Evolutionary conservation across 192 early-diverging fungal genomes (phyloP).

Genomic region (Coemansia interrupta): DNA sequence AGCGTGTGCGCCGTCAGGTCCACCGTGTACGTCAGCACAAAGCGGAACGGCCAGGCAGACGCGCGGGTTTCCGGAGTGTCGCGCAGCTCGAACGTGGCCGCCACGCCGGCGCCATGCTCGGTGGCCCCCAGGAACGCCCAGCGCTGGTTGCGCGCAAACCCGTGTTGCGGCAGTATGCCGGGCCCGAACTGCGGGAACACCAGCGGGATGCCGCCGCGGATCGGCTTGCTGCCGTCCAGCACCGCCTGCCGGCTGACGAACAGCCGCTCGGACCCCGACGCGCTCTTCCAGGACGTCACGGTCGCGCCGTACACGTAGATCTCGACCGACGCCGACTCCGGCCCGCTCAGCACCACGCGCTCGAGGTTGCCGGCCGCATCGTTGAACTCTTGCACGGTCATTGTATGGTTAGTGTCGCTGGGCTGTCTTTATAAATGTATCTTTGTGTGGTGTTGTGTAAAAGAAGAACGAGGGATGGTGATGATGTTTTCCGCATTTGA

Average conservation of each 20-base stretch:
- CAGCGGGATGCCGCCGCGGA: conserved; percentile 75
- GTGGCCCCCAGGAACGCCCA: conserved; percentile 33
- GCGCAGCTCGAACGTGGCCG: conserved; percentile 40
- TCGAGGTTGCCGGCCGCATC: conserved; percentile 34
- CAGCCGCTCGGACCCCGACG: conserved; percentile 66
- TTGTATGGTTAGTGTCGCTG: background rate
- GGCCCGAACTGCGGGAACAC: conserved; percentile 59
- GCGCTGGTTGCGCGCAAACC: conserved; percentile 51
- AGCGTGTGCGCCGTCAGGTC: conserved; percentile 69
- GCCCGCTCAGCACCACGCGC: conserved; percentile 33
- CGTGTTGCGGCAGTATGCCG: conserved; percentile 53
- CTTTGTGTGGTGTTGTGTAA: too few species aligned
- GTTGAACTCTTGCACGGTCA: conserved; percentile 33
- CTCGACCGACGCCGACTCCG: conserved; percentile 24
- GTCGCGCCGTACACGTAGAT: conserved; percentile 74
- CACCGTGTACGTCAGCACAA: conserved; percentile 77
- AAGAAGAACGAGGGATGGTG: too few species aligned
- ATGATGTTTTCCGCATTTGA: too few species aligned
- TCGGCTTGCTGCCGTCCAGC: conserved; percentile 86
- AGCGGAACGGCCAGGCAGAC: conserved; percentile 58
- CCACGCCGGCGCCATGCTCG: conserved; percentile 34
- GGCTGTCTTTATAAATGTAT: too few species aligned
- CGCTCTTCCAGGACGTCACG: conserved; percentile 81
- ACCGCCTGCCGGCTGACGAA: conserved; percentile 81
- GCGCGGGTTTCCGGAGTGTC: conserved; percentile 41